These are phyloP conservation scores for Begonia fuchsioides DNA, from an alignment of 306 rosid species.

Conservation along the genomic window DNA sequence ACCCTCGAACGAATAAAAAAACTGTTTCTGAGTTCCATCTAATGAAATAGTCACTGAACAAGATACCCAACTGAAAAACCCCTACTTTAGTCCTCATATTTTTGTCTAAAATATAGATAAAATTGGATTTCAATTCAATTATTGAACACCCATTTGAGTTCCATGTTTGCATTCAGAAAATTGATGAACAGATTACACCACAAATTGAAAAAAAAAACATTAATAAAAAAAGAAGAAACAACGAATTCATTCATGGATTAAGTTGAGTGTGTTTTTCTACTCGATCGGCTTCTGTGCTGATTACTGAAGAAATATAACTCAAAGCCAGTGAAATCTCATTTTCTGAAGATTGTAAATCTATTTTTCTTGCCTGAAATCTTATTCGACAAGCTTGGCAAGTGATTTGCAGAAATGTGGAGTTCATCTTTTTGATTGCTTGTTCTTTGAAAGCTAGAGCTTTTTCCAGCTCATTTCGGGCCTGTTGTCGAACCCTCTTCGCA, in stretches of 20 bases:
- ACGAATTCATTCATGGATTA: constrained; percentile 9
- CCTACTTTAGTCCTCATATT: neutral
- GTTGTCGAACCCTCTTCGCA: constrained; percentile 75
- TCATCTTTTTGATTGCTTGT: constrained; percentile 58
- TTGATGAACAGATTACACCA: constrained; percentile 4
- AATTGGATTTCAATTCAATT: neutral
- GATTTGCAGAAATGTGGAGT: constrained; percentile 73
- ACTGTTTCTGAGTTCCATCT: constrained; percentile 16
- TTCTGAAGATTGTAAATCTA: constrained; percentile 1
- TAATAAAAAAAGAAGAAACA: neutral
- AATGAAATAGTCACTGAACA: constrained; percentile 5
- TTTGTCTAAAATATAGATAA: neutral
- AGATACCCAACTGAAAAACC: neutral
- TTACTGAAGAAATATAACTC: constrained; percentile 54
- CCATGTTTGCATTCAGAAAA: constrained; percentile 4
- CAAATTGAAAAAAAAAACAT: neutral
- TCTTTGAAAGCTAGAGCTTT: constrained; percentile 60
- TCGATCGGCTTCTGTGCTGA: constrained; percentile 38
- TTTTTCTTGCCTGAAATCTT: constrained; percentile 29
- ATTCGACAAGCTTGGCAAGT: constrained; percentile 82
- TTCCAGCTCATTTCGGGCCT: constrained; percentile 66
- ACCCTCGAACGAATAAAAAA: neutral
- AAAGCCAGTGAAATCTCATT: constrained; percentile 36
- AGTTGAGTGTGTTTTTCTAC: constrained; percentile 18
- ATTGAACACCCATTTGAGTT: neutral